Evolutionary conservation across 1,139 yeast species (phyloP).

Genomic region (Yamadazyma sp.): DNA sequence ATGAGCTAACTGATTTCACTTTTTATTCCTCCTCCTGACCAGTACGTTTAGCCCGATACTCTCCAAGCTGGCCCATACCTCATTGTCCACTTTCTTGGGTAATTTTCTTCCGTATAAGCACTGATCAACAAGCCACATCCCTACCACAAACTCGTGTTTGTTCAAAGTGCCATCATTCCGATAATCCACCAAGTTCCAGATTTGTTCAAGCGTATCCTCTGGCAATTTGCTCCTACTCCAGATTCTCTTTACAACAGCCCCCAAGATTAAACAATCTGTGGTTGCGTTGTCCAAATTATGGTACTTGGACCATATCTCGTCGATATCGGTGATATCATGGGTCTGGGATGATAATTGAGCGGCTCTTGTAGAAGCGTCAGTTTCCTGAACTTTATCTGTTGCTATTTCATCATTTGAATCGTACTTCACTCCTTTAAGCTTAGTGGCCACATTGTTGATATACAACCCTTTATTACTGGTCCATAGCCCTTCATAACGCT

Average conservation of each 20-base stretch:
- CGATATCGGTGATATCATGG: constrained; percentile 17
- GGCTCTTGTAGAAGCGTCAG: constrained; percentile 29
- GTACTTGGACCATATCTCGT: constrained; percentile 22
- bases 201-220: constrained; percentile 56
- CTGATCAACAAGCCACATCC: constrained; percentile 96
- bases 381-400: constrained; percentile 8
- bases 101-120: constrained; percentile 91
- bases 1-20: too few relatives aligned
- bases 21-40: constrained; percentile 34
- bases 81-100: constrained; percentile 60
- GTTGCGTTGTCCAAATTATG: constrained; percentile 36
- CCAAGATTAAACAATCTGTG: constrained; percentile 49
- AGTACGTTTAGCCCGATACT: constrained; percentile 44
- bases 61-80: constrained; percentile 68
- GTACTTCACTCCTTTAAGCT: constrained; percentile 36
- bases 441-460: constrained; percentile 41
- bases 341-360: constrained; percentile 31
- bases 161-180: constrained; percentile 76
- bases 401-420: constrained; percentile 7
- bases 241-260: constrained; percentile 69
- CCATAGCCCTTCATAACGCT: constrained; percentile 92
- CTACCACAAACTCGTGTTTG: constrained; percentile 81
- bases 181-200: constrained; percentile 81
- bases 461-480: constrained; percentile 78
- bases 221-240: constrained; percentile 82